phyloP scores from a whole-genome alignment of 768 basidiomycete genomes.

The Tricholoma matsutake region DNA sequence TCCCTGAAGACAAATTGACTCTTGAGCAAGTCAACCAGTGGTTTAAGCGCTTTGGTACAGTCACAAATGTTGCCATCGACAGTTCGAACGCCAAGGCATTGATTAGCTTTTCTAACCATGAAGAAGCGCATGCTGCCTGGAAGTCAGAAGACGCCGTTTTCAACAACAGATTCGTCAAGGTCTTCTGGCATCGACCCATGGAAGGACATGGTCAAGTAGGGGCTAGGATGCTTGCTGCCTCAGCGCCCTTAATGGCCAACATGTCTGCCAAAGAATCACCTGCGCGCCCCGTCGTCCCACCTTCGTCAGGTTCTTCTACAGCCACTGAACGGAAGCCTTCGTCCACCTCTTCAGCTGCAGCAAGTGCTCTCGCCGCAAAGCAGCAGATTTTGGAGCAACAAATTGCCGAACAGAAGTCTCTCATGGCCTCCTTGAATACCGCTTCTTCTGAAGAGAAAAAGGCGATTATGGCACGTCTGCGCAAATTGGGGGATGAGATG shows the following conservation, averaged over 20 bases:
- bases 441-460: constrained; percentile 75
- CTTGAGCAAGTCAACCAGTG: constrained; percentile 78
- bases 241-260: constrained; percentile 72
- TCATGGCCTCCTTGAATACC: constrained; percentile 68
- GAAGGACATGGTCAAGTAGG: constrained; percentile 86
- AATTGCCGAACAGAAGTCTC: constrained; percentile 83
- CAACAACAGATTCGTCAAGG: constrained; percentile 89
- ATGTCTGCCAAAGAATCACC: constrained; percentile 38
- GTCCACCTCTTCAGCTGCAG: constrained; percentile 26
- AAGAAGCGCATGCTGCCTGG: constrained; percentile 86
- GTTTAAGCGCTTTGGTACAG: constrained; percentile 90
- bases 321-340: constrained; percentile 35
- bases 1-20: constrained; percentile 79
- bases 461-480: constrained; percentile 68
- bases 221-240: constrained; percentile 74
- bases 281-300: constrained; percentile 18
- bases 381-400: constrained; percentile 76
- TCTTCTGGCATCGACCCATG: constrained; percentile 94
- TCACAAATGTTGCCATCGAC: constrained; percentile 91
- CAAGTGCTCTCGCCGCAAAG: constrained; percentile 63
- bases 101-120: constrained; percentile 81
- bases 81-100: constrained; percentile 70
- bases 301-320: constrained; percentile 15
- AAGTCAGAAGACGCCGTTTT: constrained; percentile 95
- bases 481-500: constrained; percentile 81